Evolutionary conservation across 352 stramenopile genomes (phyloP).

Genomic region (Globisporangium echinulatum): DNA sequence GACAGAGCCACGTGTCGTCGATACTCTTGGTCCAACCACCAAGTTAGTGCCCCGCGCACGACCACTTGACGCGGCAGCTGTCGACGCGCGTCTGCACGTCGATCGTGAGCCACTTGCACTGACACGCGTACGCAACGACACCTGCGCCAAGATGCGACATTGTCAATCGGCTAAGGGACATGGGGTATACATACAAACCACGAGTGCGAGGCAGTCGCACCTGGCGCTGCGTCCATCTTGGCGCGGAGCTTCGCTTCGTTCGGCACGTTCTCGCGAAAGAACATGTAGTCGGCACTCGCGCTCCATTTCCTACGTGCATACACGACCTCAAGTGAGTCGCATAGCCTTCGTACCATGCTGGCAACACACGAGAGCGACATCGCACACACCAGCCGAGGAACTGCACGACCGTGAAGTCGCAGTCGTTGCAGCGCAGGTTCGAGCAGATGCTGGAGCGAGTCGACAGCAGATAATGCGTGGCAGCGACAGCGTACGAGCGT

Average conservation of each 20-base stretch:
- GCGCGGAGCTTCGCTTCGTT: conserved; percentile 58
- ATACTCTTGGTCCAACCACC: no score
- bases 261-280: conserved; percentile 77
- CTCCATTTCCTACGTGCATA: conserved; percentile 48
- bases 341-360: neutral
- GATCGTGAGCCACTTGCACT: conserved; percentile 78
- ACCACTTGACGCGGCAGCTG: conserved; percentile 62
- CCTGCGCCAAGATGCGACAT: conserved; percentile 13
- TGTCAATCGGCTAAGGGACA: no score
- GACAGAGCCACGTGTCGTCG: no score
- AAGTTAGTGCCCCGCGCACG: conserved; percentile 51
- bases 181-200: neutral
- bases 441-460: conserved; percentile 34
- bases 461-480: neutral
- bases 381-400: conserved; percentile 56
- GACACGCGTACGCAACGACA: conserved; percentile 63
- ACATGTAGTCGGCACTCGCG: conserved; percentile 74
- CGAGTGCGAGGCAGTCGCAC: conserved; percentile 14
- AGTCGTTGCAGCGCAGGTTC: conserved; percentile 79
- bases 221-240: conserved; percentile 50
- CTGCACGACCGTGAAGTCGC: conserved; percentile 75
- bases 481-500: no score
- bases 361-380: no score
- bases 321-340: neutral
- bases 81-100: conserved; percentile 39